These are phyloP conservation scores for Coniferiporia sulphurascens DNA, from an alignment of 1,284 basidiomycete genomes.

Conservation along the genomic window DNA sequence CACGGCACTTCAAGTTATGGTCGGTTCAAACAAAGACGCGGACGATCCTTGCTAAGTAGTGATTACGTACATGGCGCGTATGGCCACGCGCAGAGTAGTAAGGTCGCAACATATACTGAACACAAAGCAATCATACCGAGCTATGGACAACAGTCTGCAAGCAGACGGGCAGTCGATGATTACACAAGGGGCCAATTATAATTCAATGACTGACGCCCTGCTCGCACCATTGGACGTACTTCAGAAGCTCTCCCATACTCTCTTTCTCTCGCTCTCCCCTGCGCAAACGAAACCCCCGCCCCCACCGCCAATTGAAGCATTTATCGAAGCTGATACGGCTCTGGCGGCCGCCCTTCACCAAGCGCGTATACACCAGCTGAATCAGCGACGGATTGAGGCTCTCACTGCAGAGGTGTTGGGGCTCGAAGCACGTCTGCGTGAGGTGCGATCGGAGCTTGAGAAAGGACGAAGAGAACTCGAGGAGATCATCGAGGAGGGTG, in stretches of 20 bases:
- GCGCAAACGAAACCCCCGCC: constrained; percentile 54
- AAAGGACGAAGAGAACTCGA: constrained; percentile 63
- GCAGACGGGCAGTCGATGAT: neutral
- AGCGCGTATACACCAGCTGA: constrained; percentile 67
- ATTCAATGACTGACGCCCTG: constrained; percentile 43
- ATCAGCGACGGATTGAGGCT: constrained; percentile 65
- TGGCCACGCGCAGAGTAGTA: too few relatives aligned
- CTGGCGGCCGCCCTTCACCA: constrained; percentile 59
- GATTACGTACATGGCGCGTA: neutral
- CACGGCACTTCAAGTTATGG: neutral
- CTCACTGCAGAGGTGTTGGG: constrained; percentile 64
- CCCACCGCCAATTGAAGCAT: constrained; percentile 55
- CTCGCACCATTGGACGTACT: constrained; percentile 60
- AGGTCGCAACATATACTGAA: neutral
- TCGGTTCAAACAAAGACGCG: neutral
- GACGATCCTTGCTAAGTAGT: neutral
- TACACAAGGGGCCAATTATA: constrained; percentile 33
- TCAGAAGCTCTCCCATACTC: constrained; percentile 56
- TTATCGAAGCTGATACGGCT: constrained; percentile 55
- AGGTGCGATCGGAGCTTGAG: constrained; percentile 57
- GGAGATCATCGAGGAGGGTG: constrained; percentile 63
- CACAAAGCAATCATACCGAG: neutral
- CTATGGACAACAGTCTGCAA: constrained; percentile 1
- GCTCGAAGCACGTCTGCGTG: constrained; percentile 61
- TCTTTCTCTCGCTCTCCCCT: constrained; percentile 70